These are phyloP conservation scores for Sicyos baderoa DNA, from an alignment of 306 rosid species.

Conservation along the genomic window DNA sequence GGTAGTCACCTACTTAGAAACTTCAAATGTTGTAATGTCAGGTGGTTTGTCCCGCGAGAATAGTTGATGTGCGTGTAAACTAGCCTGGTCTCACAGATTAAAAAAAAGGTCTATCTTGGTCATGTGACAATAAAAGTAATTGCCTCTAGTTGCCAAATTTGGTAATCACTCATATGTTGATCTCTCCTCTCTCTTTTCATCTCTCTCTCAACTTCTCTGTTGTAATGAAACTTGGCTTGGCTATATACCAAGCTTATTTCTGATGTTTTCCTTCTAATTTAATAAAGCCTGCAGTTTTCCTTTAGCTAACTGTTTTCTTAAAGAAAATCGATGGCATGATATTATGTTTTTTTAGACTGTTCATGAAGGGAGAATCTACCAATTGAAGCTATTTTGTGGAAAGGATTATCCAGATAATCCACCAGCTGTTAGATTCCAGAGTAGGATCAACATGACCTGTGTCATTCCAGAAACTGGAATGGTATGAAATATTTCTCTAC, in stretches of 20 bases:
- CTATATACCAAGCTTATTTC: neutral
- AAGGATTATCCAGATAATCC: slow-evolving; percentile 87
- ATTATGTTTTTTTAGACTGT: slow-evolving; percentile 45
- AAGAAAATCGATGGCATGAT: slow-evolving; percentile 24
- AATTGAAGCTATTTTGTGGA: slow-evolving; percentile 86
- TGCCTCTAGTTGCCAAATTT: too few species aligned
- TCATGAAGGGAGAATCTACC: slow-evolving; percentile 93
- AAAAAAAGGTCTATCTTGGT: neutral
- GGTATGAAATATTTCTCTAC: slow-evolving; percentile 33
- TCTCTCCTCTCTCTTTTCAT: too few species aligned
- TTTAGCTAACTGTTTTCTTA: neutral
- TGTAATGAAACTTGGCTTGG: too few species aligned
- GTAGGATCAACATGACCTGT: slow-evolving; percentile 89
- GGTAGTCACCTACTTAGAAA: too few species aligned
- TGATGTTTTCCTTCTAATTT: neutral
- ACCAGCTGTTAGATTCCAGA: slow-evolving; percentile 88
- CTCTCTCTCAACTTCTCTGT: too few species aligned
- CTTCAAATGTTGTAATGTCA: too few species aligned
- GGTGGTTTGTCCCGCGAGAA: too few species aligned
- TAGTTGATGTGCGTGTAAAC: too few species aligned
- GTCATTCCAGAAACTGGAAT: slow-evolving; percentile 76
- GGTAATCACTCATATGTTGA: too few species aligned
- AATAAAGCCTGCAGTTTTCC: slow-evolving; percentile 21
- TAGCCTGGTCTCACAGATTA: too few species aligned
- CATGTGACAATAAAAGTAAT: neutral